Conservation (phyloP, 108 stramenopile genomes). For the Pseudonitzschia multiseries region DNA sequence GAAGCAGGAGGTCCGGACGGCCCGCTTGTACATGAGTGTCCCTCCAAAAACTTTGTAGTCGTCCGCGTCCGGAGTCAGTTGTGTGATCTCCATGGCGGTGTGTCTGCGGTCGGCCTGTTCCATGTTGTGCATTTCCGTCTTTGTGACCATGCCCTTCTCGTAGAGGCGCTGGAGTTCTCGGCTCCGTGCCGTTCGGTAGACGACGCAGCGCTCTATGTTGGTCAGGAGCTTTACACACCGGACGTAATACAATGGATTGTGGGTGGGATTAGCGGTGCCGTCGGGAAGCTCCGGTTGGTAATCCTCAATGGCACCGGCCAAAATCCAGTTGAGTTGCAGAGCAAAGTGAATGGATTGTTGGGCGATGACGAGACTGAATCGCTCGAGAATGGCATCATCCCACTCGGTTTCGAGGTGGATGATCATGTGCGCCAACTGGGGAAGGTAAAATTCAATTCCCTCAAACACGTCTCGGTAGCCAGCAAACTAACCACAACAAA, state of each 20-base stretch:
- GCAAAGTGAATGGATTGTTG: constrained; percentile 98
- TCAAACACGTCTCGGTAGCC: constrained; percentile 95
- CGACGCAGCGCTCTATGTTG: constrained; percentile 93
- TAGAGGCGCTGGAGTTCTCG: constrained; percentile 86
- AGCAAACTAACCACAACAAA: constrained; percentile 60
- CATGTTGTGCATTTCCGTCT: constrained; percentile 81
- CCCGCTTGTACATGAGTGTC: constrained; percentile 78
- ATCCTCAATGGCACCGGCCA: constrained; percentile 97
- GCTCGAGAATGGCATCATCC: constrained; percentile 93
- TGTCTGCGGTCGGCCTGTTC: constrained; percentile 93
- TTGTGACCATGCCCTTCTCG: constrained; percentile 86
- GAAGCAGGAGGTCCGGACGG: constrained; percentile 59
- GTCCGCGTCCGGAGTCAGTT: constrained; percentile 31
- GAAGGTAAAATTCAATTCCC: constrained; percentile 98
- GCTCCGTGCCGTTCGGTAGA: constrained; percentile 79
- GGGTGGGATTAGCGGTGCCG: constrained; percentile 79
- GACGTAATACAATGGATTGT: constrained; percentile 86
- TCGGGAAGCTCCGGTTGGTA: constrained; percentile 94
- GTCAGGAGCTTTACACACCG: constrained; percentile 92
- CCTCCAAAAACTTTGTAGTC: constrained; percentile 56
- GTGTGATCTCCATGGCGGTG: constrained; percentile 83
- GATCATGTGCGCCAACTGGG: constrained; percentile 99
- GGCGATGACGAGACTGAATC: constrained; percentile 93
- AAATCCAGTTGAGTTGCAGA: constrained; percentile 95
- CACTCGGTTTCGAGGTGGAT: constrained; percentile 96